phyloP scores from a whole-genome alignment of 129 eudicot genomes.

The Chrysanthemum lavandulifolium region DNA sequence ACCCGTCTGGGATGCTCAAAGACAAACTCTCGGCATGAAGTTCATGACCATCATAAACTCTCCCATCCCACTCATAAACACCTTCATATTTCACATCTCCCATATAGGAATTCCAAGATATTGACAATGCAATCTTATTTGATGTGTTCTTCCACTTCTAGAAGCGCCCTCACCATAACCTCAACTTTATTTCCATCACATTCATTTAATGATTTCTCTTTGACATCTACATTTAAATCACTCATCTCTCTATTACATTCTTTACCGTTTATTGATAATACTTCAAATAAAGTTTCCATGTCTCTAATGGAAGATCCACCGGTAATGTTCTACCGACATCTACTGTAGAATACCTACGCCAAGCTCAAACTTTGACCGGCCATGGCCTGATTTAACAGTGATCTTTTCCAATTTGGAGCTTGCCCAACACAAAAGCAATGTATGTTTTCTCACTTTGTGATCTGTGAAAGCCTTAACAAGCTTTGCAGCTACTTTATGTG shows the following conservation, averaged over 20 bases:
- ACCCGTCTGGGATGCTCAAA: slow-evolving; percentile 93
- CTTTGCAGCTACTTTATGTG: slow-evolving; percentile 93
- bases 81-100: slow-evolving; percentile 98
- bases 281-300: slow-evolving; percentile 82
- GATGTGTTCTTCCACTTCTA: slow-evolving; percentile 96
- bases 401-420: slow-evolving; percentile 64
- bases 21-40: slow-evolving; percentile 92
- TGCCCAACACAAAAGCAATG: slow-evolving; percentile 68
- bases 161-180: slow-evolving; percentile 79
- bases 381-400: slow-evolving; percentile 79
- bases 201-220: slow-evolving; percentile 52
- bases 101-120: slow-evolving; percentile 82
- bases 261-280: slow-evolving; percentile 56
- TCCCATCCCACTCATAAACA: slow-evolving; percentile 75
- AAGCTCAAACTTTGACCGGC: slow-evolving; percentile 87
- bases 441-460: slow-evolving; percentile 77
- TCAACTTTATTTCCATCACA: slow-evolving; percentile 48
- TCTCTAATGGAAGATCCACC: slow-evolving; percentile 72
- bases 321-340: slow-evolving; percentile 76
- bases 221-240: slow-evolving; percentile 40
- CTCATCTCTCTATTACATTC: slow-evolving; percentile 25
- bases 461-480: slow-evolving; percentile 94
- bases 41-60: slow-evolving; percentile 55
- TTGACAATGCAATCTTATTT: slow-evolving; percentile 95
- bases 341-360: slow-evolving; percentile 87